Base-by-base conservation (phyloP, 2,329 filamentous ascomycete genomes). In the Fusarium sp. region DNA sequence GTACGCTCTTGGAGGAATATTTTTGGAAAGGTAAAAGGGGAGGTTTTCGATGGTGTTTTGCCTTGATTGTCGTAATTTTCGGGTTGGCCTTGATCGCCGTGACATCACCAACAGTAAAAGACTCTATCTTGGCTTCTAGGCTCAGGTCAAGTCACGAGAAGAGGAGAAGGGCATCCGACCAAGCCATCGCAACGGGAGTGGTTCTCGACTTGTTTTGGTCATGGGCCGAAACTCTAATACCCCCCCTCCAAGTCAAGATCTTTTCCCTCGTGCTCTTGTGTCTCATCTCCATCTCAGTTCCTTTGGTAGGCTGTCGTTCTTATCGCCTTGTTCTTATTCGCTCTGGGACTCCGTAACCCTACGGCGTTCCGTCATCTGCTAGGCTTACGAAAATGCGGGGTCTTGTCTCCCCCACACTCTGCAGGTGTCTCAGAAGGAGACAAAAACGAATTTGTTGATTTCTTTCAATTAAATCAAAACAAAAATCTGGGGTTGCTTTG, bases 41-140 rank as follows among this genome's bases (percentile, higher is more conserved):
- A 16, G 10, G 8, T 37, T 18, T 16, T 50, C 28, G 23, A 50
- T n/a, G 16, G 9, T 49, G 33, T 23, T 40, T 44, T 54, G 52
- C 51, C 66, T 66, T 69, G 66, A 31, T 67, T 54, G 28, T 54
- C 16, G 30, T 36, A 18, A 34, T 38, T 31, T 46, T 23, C 36
- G 77, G 78, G 28, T 37, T 20, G 34, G 78, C 31, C 78, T 83
- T 54, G 84, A 82, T 13, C 66, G 82, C 12, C 81, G 81, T 16
- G 80, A 85, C 62, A 76, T 84, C 37, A 73, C 82, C 15, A 28
- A 30, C 30, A 45, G 38, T 11, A 45, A 45, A 62, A 37, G 40
- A 31, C 45, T 26, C 45, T 37, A 58, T 58, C 62, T 47, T 52
- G 40, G 30, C 40, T 42, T 36, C 57, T 40, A 46, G 38, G 20